phyloP scores from a whole-genome alignment of 1,284 basidiomycete genomes.

The Mycena sp. region DNA sequence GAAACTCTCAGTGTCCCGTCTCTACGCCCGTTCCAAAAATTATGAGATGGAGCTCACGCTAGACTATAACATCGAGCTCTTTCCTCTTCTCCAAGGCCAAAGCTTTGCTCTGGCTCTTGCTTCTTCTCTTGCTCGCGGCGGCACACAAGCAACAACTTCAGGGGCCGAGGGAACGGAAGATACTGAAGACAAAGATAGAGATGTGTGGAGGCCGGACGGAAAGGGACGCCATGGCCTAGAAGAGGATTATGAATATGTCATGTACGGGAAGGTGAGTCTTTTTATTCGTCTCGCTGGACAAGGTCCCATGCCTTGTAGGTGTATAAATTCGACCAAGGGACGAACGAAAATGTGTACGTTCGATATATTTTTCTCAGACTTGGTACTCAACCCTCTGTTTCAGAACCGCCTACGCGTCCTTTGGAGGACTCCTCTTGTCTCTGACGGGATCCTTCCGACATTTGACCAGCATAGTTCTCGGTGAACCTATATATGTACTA shows the following conservation, averaged over 20 bases:
- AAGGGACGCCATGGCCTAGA: constrained; percentile 90
- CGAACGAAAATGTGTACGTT: constrained; percentile 84
- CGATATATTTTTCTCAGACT: constrained; percentile 23
- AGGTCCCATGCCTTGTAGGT: constrained; percentile 64
- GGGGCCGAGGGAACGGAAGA: constrained; percentile 58
- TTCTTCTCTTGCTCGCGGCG: constrained; percentile 79
- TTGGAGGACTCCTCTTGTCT: constrained; percentile 96
- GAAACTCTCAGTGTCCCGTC: constrained; percentile 77
- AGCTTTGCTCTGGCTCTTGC: constrained; percentile 90
- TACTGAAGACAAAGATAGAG: constrained; percentile 75
- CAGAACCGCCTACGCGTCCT: constrained; percentile 95
- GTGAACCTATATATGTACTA: constrained; percentile 92
- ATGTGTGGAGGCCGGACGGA: constrained; percentile 91
- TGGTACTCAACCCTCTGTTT: constrained; percentile 29
- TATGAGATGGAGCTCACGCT: constrained; percentile 91
- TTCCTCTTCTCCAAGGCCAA: constrained; percentile 77
- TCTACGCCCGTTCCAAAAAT: constrained; percentile 87
- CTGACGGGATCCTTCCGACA: constrained; percentile 94
- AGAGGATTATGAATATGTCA: constrained; percentile 98
- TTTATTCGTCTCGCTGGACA: constrained; percentile 17
- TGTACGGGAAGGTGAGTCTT: constrained; percentile 90
- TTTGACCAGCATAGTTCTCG: constrained; percentile 91
- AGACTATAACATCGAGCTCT: constrained; percentile 92
- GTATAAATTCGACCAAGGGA: constrained; percentile 95
- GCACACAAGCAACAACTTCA: constrained; percentile 52